Conservation (phyloP, 139 green algal genomes). For the Tetradesmus lagerheimii region DNA sequence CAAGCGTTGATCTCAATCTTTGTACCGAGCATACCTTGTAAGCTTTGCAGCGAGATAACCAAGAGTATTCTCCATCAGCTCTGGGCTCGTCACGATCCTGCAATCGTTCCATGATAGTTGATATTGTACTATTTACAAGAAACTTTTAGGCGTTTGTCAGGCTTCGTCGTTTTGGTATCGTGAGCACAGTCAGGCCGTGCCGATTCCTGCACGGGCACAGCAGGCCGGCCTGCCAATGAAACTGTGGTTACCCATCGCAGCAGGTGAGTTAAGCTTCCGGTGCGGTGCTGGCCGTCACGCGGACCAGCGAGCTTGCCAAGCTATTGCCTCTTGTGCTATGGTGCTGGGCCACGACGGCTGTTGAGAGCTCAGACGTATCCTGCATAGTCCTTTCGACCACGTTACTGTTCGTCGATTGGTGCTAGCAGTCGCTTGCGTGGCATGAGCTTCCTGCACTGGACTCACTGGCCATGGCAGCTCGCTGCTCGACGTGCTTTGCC, state of each 20-base stretch:
- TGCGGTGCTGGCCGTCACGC: background rate
- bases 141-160: background rate
- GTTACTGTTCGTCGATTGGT: background rate
- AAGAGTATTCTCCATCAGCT: background rate
- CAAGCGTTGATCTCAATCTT: background rate
- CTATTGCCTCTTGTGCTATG: background rate
- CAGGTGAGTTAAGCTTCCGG: background rate
- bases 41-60: background rate
- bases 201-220: background rate
- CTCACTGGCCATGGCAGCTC: background rate
- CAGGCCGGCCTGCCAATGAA: background rate
- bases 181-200: background rate
- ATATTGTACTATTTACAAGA: background rate
- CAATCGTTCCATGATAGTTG: background rate
- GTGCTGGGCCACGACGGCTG: background rate
- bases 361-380: background rate
- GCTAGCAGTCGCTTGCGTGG: background rate
- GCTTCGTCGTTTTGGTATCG: background rate
- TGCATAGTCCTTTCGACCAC: background rate
- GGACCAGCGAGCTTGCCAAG: background rate
- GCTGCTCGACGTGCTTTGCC: background rate
- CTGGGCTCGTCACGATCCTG: background rate
- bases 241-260: background rate
- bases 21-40: background rate
- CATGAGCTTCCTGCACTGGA: background rate